Percentiles rank a stretch among this genome's conserved stretches.
Conservation (phyloP, 2,329 filamentous ascomycete species). For the Penicillium freii region DNA sequence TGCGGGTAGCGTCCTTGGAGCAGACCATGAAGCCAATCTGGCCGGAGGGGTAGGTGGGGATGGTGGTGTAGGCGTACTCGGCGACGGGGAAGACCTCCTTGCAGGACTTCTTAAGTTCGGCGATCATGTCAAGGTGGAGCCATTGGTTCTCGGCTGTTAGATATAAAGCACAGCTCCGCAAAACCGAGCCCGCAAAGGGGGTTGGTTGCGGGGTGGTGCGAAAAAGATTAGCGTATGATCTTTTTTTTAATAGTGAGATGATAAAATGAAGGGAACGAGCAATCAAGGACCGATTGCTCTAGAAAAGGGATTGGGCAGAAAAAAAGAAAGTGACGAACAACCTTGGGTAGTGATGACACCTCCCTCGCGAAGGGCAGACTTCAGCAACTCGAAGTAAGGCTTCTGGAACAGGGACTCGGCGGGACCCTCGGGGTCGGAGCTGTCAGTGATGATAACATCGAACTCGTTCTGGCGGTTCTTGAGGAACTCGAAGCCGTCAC, state of each 20-base stretch:
- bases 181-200: slow-evolving; percentile 31
- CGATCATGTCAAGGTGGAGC: slow-evolving; percentile 93
- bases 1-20: slow-evolving; percentile 83
- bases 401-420: slow-evolving; percentile 98
- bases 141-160: slow-evolving; percentile 92
- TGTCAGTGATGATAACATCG: slow-evolving; percentile 99
- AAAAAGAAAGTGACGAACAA: slow-evolving; percentile 85
- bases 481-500: slow-evolving; percentile 98
- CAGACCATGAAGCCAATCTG: slow-evolving; percentile 99
- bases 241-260: background rate
- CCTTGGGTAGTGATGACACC: slow-evolving; percentile 99
- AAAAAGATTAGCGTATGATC: slow-evolving; percentile 24
- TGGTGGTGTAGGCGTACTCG: slow-evolving; percentile 98
- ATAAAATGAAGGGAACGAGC: slow-evolving; percentile 8
- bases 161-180: slow-evolving; percentile 28
- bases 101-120: slow-evolving; percentile 94
- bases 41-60: slow-evolving; percentile 96
- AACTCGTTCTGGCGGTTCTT: slow-evolving; percentile 95
- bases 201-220: slow-evolving; percentile 33
- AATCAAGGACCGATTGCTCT: slow-evolving; percentile 51
- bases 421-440: slow-evolving; percentile 93
- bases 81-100: slow-evolving; percentile 94
- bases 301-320: slow-evolving; percentile 56
- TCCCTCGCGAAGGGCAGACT: slow-evolving; percentile 85
- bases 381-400: slow-evolving; percentile 93